Conservation (phyloP, 140 eudicot genomes). For the Flaveria floridana region DNA sequence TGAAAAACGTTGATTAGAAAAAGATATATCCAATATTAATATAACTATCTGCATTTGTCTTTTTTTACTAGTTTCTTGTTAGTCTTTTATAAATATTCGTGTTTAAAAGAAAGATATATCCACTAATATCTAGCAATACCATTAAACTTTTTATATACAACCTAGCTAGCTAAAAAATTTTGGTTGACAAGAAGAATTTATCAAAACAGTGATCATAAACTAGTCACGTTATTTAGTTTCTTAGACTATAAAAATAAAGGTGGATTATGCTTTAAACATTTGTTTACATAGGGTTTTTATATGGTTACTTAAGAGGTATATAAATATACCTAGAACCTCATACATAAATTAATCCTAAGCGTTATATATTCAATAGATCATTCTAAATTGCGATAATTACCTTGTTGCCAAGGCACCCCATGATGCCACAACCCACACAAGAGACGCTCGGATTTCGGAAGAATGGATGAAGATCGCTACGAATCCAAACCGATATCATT, state of each 20-base stretch:
- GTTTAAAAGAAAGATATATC: too few relatives aligned
- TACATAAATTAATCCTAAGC: not conserved
- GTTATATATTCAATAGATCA: not conserved
- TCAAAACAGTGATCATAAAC: too few relatives aligned
- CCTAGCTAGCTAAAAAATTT: not conserved
- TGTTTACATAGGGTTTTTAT: too few relatives aligned
- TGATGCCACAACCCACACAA: constrained; percentile 70
- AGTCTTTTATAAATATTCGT: too few relatives aligned
- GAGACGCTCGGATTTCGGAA: constrained; percentile 58
- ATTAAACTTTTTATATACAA: too few relatives aligned
- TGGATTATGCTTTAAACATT: not conserved
- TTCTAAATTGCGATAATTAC: constrained; percentile 23
- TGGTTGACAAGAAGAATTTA: not conserved
- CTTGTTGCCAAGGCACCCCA: constrained; percentile 86
- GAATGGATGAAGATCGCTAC: constrained; percentile 51
- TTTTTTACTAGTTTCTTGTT: too few relatives aligned
- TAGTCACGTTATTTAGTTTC: too few relatives aligned
- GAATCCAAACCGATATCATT: constrained; percentile 65
- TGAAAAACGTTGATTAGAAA: too few relatives aligned
- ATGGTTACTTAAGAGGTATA: too few relatives aligned
- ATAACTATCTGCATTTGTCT: too few relatives aligned
- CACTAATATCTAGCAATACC: not conserved
- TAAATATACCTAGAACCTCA: too few relatives aligned
- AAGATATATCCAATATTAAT: too few relatives aligned
- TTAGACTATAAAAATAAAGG: not conserved